Percentiles rank a stretch among this genome's conserved stretches.
phyloP scores from a whole-genome alignment of 1,284 basidiomycete species.

The Ceratorhiza oryzae-sativae region DNA sequence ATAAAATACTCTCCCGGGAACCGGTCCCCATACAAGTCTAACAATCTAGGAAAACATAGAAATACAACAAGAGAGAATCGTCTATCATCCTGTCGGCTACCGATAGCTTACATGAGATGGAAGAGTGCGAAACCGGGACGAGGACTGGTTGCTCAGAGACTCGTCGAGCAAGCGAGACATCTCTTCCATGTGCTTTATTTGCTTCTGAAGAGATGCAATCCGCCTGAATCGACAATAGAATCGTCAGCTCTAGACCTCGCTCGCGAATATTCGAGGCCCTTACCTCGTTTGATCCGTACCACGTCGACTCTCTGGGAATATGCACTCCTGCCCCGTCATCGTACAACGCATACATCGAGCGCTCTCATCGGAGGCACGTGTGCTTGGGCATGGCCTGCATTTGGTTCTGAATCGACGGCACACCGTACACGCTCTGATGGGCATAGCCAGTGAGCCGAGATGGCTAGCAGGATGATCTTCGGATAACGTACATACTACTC shows the following conservation, averaged over 20 bases:
- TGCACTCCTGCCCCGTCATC: not conserved
- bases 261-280: not conserved
- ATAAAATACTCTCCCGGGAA: too few species aligned
- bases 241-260: not conserved
- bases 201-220: not conserved
- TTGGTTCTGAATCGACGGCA: not conserved
- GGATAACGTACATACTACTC: not conserved
- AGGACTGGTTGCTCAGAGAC: not conserved
- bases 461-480: not conserved
- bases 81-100: not conserved
- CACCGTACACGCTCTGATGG: not conserved
- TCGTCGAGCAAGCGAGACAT: not conserved
- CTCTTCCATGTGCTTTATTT: not conserved
- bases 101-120: not conserved
- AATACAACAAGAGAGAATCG: not conserved
- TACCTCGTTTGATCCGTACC: not conserved
- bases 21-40: too few species aligned
- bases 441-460: not conserved
- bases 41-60: not conserved
- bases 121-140: not conserved
- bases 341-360: not conserved
- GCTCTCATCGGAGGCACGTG: not conserved
- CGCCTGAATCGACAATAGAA: not conserved
- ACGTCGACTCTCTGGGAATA: not conserved
- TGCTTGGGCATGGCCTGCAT: not conserved